phyloP scores from a whole-genome alignment of 805 yeast species.

The Kuraishia piskuri region DNA sequence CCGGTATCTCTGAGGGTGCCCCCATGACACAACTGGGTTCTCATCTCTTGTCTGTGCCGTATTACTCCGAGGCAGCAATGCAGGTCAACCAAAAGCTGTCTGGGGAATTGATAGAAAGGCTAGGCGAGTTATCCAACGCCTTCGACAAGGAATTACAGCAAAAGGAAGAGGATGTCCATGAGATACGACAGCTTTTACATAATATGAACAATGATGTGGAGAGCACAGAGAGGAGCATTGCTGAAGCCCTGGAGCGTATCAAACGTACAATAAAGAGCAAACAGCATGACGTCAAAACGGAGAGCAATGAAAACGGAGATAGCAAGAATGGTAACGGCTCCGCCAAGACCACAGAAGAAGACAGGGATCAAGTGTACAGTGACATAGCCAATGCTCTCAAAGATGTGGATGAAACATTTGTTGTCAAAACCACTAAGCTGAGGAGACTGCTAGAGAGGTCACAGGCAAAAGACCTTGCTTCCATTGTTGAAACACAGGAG shows the following conservation, averaged over 20 bases:
- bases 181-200: constrained; percentile 15
- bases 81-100: constrained; percentile 43
- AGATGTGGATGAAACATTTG: constrained; percentile 1
- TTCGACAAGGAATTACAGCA: constrained; percentile 46
- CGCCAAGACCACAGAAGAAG: too few species aligned
- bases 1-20: not conserved
- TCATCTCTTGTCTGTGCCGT: constrained; percentile 23
- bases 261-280: constrained; percentile 10
- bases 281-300: constrained; percentile 6
- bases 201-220: constrained; percentile 24
- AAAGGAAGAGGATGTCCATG: constrained; percentile 26
- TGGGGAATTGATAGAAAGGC: constrained; percentile 38
- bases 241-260: constrained; percentile 26
- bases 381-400: not conserved
- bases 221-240: constrained; percentile 20
- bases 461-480: constrained; percentile 37
- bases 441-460: constrained; percentile 26
- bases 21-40: not conserved
- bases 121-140: constrained; percentile 35
- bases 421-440: constrained; percentile 6
- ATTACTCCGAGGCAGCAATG: constrained; percentile 45
- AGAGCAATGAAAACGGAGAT: not conserved
- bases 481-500: constrained; percentile 29
- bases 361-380: not conserved
- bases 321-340: not conserved